These are phyloP conservation scores for Chlamydomonas sp. DNA, from an alignment of 139 green algal genomes.

Conservation along the genomic window DNA sequence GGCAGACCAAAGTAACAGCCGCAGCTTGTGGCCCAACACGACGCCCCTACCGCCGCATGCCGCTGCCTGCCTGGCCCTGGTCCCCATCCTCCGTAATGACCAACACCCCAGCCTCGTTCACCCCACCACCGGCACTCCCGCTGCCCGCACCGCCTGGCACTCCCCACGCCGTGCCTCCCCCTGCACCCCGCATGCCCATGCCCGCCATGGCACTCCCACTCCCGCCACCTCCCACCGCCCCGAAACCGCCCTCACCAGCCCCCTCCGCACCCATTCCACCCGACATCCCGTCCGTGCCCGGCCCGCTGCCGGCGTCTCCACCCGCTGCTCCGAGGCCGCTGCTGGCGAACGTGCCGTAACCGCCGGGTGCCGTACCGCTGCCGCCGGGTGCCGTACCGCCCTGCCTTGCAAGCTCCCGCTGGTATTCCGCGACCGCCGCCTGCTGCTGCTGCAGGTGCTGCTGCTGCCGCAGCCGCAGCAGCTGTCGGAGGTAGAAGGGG, in stretches of 20 bases:
- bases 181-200: not conserved
- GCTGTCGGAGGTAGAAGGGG: constrained; percentile 9
- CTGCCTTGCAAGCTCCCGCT: not conserved
- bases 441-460: not conserved
- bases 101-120: constrained; percentile 1
- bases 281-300: too few species aligned
- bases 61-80: not conserved
- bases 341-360: too few species aligned
- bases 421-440: not conserved
- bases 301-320: too few species aligned
- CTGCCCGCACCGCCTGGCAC: not conserved
- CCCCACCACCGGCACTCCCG: not conserved
- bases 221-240: too few species aligned
- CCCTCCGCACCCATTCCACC: too few species aligned
- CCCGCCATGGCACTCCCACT: not conserved
- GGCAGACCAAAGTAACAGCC: too few species aligned
- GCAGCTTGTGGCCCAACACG: too few species aligned
- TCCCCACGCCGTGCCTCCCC: not conserved
- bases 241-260: too few species aligned
- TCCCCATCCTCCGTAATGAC: constrained; percentile 23
- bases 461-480: constrained; percentile 12
- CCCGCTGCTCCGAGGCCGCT: too few species aligned
- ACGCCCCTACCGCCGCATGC: too few species aligned
- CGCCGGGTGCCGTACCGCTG: not conserved
- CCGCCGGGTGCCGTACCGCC: not conserved